Evolutionary conservation across 495 filamentous ascomycete species (phyloP).

Genomic region (Darksidea phi): DNA sequence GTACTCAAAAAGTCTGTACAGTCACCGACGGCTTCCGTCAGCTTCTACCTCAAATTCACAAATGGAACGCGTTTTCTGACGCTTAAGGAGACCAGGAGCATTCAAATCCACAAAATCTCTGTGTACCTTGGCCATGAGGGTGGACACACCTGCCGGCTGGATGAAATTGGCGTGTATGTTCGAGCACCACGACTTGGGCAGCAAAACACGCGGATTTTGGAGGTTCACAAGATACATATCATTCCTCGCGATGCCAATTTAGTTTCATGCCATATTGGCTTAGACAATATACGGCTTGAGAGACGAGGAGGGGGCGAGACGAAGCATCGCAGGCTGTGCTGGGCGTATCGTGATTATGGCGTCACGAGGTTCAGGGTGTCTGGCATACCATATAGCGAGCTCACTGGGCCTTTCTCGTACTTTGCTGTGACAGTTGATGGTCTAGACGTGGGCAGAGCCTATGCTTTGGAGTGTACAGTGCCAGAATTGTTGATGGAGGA

Average conservation of each 20-base stretch:
- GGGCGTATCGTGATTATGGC: slow-evolving; percentile 3
- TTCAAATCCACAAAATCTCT: neutral
- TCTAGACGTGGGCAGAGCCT: slow-evolving; percentile 23
- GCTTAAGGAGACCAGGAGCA: neutral
- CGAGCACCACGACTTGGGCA: neutral
- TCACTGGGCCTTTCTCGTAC: slow-evolving; percentile 35
- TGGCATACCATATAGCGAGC: slow-evolving; percentile 31
- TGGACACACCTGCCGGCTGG: neutral
- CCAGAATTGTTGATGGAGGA: neutral
- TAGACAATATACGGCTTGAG: slow-evolving; percentile 6
- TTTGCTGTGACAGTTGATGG: slow-evolving; percentile 30
- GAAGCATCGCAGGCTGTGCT: slow-evolving; percentile 24
- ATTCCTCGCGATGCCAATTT: neutral
- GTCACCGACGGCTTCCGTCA: neutral
- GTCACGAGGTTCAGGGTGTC: neutral
- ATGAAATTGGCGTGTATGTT: slow-evolving; percentile 23
- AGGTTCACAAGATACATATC: slow-evolving; percentile 9
- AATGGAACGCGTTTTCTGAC: neutral
- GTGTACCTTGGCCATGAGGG: neutral
- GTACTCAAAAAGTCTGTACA: neutral
- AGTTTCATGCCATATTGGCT: neutral
- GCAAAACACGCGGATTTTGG: neutral
- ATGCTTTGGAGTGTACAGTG: slow-evolving; percentile 30
- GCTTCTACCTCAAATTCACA: slow-evolving; percentile 22
- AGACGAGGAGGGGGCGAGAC: slow-evolving; percentile 10